Conservation (phyloP, 2,329 filamentous ascomycete species). For the Elsinoe necatrix region DNA sequence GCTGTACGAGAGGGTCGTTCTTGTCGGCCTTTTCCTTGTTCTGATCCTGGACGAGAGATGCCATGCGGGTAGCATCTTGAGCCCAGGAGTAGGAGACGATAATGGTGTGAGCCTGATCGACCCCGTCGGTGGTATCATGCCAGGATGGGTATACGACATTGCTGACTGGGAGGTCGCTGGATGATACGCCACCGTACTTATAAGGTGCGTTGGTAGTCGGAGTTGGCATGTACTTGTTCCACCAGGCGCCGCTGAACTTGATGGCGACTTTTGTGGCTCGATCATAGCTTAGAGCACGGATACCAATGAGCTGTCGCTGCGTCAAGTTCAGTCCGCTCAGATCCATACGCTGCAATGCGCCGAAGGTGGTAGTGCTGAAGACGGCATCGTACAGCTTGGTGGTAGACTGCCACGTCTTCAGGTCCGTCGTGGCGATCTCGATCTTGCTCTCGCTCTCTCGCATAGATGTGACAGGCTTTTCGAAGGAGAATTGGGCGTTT, state of each 20-base stretch:
- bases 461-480: not conserved
- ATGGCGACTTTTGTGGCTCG: constrained; percentile 7
- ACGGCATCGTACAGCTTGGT: not conserved
- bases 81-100: constrained; percentile 12
- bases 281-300: constrained; percentile 10
- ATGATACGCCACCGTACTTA: not conserved
- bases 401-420: not conserved
- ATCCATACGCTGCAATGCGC: constrained; percentile 9
- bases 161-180: constrained; percentile 3
- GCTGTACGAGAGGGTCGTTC: not conserved
- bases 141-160: constrained; percentile 4
- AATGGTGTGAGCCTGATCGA: not conserved
- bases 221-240: not conserved
- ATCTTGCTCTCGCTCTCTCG: not conserved
- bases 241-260: constrained; percentile 7
- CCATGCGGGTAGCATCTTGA: constrained; percentile 11
- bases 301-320: not conserved
- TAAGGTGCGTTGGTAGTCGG: not conserved
- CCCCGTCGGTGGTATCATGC: not conserved
- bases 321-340: not conserved
- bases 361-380: constrained; percentile 8
- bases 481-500: not conserved
- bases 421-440: not conserved
- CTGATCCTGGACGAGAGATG: constrained; percentile 3
- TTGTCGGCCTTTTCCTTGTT: not conserved